Base-by-base conservation (phyloP, 106 monocot genomes). In the Platanthera guangdongensis region DNA sequence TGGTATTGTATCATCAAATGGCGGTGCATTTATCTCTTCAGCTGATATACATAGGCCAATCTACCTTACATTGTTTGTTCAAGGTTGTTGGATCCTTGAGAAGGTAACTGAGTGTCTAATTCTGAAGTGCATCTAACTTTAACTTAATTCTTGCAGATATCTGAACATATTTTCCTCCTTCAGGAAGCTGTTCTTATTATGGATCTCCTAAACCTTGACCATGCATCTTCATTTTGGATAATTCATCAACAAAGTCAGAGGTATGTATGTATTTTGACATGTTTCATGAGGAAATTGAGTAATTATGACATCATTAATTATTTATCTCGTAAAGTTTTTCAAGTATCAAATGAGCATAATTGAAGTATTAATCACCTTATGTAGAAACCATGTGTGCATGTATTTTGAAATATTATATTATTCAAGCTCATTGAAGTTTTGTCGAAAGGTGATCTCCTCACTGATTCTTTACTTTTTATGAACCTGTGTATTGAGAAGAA, bases 11-110 rank as follows among this genome's bases (percentile, higher is more conserved):
- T 80, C 78, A 25, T 81, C 97, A 54, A 84, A 81, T 80, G 84
- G 87, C 65, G 83, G 76, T 84, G 84, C 80, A 76, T 87, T 79
- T 80, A 59, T 94, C 52, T 94, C 89, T 85, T 86, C 91, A 47
- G 91, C 87, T 52, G 97, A 97, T 79, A 80, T 97, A 68, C 83
- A 83, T 47, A 91, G 83, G 76, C 87, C 91, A 25, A 74, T 97
- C 21, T 97, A 91, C 78, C 82, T 97, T 22, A 94, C 89, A 32
- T 82, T 97, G 69, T 94, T 89, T 88, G 81, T 94, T 77, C 97
- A 94, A 85, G 91, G 89, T 81, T 89, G 89, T 71, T 97, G 97
- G 97, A 73, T 85, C 76, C 51, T 89, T 78, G 97, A 97, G 82
- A 91, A 97, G 97, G 97, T 97, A 87, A 50, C 8, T 57, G 4